Conservation (phyloP, 2,329 filamentous ascomycete genomes). For the Tolypocladium amazonense region DNA sequence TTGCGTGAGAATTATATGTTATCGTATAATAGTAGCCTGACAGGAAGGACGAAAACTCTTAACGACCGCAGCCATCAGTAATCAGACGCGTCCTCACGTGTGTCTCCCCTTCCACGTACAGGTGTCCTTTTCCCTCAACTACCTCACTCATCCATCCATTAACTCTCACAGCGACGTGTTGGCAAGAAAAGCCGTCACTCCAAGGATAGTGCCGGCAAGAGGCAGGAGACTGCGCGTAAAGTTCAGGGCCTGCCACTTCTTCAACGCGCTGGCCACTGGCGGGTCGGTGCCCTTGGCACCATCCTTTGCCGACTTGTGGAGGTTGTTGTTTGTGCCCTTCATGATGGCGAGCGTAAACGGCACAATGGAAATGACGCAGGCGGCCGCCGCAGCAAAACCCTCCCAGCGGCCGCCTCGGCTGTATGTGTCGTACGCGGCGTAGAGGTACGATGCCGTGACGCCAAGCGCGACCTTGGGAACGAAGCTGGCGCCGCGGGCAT, state of each 20-base stretch:
- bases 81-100: neutral
- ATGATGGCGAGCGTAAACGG: constrained; percentile 29
- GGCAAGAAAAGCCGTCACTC: constrained; percentile 10
- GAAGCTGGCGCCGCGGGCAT: constrained; percentile 20
- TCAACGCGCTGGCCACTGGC: constrained; percentile 8
- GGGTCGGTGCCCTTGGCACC: constrained; percentile 6
- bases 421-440: constrained; percentile 22
- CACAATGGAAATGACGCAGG: constrained; percentile 24
- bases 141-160: neutral
- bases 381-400: constrained; percentile 20
- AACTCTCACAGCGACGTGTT: constrained; percentile 3
- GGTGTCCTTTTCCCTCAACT: neutral
- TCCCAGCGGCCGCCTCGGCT: constrained; percentile 19
- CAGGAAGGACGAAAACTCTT: neutral
- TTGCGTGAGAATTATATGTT: neutral
- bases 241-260: constrained; percentile 16
- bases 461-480: constrained; percentile 25
- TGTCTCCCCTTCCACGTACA: neutral
- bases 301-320: constrained; percentile 15
- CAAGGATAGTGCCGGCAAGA: constrained; percentile 16
- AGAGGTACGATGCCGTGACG: constrained; percentile 22
- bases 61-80: neutral
- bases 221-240: constrained; percentile 19
- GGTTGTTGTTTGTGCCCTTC: constrained; percentile 21
- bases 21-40: neutral